phyloP scores from a whole-genome alignment of 768 basidiomycete genomes.

The Podaxis sp. region DNA sequence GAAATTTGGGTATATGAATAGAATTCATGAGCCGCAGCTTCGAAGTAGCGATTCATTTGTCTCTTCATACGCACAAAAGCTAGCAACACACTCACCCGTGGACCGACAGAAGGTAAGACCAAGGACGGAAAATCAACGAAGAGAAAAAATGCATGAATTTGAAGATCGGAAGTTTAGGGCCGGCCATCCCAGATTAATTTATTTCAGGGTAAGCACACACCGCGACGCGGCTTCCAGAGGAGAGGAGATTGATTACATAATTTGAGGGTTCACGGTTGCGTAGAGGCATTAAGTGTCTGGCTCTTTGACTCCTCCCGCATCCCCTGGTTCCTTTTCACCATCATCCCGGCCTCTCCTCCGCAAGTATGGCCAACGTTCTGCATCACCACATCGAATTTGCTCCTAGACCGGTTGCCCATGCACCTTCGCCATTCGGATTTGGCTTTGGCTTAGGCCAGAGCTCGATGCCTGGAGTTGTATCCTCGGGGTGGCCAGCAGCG shows the following conservation, averaged over 20 bases:
- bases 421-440: slow-evolving; percentile 67
- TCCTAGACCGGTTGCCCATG: slow-evolving; percentile 54
- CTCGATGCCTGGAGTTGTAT: slow-evolving; percentile 39
- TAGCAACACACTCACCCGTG: slow-evolving; percentile 28
- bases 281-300: slow-evolving; percentile 7
- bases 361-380: slow-evolving; percentile 67
- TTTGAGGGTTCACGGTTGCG: slow-evolving; percentile 11
- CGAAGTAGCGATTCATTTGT: slow-evolving; percentile 86
- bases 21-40: slow-evolving; percentile 71
- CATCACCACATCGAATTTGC: slow-evolving; percentile 66
- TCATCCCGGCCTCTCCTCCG: slow-evolving; percentile 13
- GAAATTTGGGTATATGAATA: slow-evolving; percentile 91
- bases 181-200: slow-evolving; percentile 17
- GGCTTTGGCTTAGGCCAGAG: slow-evolving; percentile 61
- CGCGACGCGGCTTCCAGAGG: slow-evolving; percentile 12
- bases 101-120: slow-evolving; percentile 15
- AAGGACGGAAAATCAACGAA: slow-evolving; percentile 16
- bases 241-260: slow-evolving; percentile 10
- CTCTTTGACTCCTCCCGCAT: slow-evolving; percentile 6
- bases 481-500: slow-evolving; percentile 45
- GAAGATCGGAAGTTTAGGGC: slow-evolving; percentile 33
- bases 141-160: slow-evolving; percentile 19
- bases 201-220: neutral
- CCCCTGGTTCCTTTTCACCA: slow-evolving; percentile 17
- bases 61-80: slow-evolving; percentile 52